phyloP scores from a whole-genome alignment of 139 green algal genomes.

The Picochlorum sp. region DNA sequence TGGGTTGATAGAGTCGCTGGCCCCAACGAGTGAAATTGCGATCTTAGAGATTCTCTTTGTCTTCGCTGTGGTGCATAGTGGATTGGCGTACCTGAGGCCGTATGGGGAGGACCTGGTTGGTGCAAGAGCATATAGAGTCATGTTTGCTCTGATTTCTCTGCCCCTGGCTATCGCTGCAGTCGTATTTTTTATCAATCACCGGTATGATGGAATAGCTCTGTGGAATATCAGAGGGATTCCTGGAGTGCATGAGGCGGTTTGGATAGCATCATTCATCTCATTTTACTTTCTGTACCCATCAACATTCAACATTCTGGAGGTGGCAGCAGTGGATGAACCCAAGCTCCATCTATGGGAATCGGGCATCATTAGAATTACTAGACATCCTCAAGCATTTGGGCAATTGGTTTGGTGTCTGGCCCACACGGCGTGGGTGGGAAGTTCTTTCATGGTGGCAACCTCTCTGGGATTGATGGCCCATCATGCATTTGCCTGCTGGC shows the following conservation, averaged over 20 bases:
- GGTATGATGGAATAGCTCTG: conserved; percentile 67
- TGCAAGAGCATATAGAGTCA: conserved; percentile 78
- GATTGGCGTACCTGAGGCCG: conserved; percentile 73
- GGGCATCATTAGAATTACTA: conserved; percentile 88
- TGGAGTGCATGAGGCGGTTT: conserved; percentile 76
- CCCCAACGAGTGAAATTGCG: conserved; percentile 39
- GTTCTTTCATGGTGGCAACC: conserved; percentile 81
- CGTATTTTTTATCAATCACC: conserved; percentile 98
- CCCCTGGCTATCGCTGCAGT: conserved; percentile 80
- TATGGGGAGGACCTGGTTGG: conserved; percentile 76
- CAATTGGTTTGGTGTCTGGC: conserved; percentile 84
- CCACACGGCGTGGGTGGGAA: conserved; percentile 88
- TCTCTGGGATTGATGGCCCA: conserved; percentile 78
- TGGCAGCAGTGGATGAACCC: conserved; percentile 89
- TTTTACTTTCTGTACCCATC: conserved; percentile 99
- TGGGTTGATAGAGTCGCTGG: conserved; percentile 31
- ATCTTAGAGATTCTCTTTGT: conserved; percentile 76
- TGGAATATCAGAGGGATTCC: conserved; percentile 76
- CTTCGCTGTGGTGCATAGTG: conserved; percentile 85
- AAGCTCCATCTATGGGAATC: conserved; percentile 98
- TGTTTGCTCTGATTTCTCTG: conserved; percentile 81
- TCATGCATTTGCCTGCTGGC: conserved; percentile 91
- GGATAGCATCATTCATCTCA: conserved; percentile 85
- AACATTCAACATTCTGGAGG: conserved; percentile 98
- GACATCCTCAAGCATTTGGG: conserved; percentile 62